Base-by-base conservation (phyloP, 768 basidiomycete genomes). In the Kwoniella botswanensis region DNA sequence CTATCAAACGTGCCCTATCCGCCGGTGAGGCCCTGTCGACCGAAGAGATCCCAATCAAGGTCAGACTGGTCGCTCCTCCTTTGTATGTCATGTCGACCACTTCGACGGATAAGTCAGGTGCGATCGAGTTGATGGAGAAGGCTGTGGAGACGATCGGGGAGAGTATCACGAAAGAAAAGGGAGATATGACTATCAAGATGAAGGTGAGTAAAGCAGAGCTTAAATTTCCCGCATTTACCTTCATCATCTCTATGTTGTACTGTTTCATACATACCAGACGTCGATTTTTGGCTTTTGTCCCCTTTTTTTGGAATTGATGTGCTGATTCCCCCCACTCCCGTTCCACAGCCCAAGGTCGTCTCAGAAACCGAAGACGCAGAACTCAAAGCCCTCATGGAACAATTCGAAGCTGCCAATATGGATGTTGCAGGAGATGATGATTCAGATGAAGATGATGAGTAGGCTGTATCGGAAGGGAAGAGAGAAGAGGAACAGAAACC, bases 341-440 rank as follows among this genome's bases (percentile, higher is more conserved):
- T 46, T 4, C 26, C 12, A 50, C 55, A 97, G 94, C 97, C 97
- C 71, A 98, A 98, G 87, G 94, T 96, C 2, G 92, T 99, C 46
- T 94, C 93, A 26, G 97, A 98, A 84, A 93, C 92, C 4, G 97
- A 99, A 85, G 97, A 99, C 84, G 92, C 94, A 75, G 97, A 98
- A 82, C 88, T 99, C 73, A 95, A 94, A 0, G 92, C 94, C 74
- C 91, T 97, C 78, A 98, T 99, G 96, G 93, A 92, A 50, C 92
- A 93, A 84, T 94, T 91, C 21, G 91, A 91, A 69, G 88, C 89
- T 81, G 96, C 97, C 85, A 99, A 99, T 82, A 93, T 90, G 4
- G 95, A 99, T 81, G 93, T 98, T 0, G 94, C 93, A 15, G 96
- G 95, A 65, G 94, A 98, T 82, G 94, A 96, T 75, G 90, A 91